phyloP scores from a whole-genome alignment of 108 stramenopile genomes.

The Chaetoceros tenuissimus region DNA sequence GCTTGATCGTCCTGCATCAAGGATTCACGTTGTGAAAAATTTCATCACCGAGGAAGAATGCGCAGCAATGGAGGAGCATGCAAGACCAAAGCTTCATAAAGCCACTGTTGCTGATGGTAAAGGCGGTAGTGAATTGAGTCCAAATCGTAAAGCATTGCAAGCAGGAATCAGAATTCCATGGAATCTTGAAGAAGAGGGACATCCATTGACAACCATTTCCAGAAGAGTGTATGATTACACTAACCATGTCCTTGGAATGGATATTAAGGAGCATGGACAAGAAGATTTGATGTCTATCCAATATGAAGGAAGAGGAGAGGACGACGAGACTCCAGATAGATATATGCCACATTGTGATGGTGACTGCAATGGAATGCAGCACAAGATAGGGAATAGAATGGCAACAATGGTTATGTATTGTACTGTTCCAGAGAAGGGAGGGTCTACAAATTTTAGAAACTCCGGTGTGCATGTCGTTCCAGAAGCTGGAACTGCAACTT shows the following conservation, averaged over 20 bases:
- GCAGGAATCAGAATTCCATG: slow-evolving; percentile 65
- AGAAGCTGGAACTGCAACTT: slow-evolving; percentile 59
- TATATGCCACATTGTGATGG: slow-evolving; percentile 94
- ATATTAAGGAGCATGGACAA: slow-evolving; percentile 66
- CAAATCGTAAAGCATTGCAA: slow-evolving; percentile 71
- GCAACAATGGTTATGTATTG: slow-evolving; percentile 95
- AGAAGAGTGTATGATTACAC: slow-evolving; percentile 72
- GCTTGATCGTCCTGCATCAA: slow-evolving; percentile 57
- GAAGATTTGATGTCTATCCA: slow-evolving; percentile 82
- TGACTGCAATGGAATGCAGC: slow-evolving; percentile 50
- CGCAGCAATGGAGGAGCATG: slow-evolving; percentile 55
- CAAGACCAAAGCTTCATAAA: slow-evolving; percentile 40
- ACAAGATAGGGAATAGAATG: slow-evolving; percentile 73
- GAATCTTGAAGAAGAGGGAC: slow-evolving; percentile 41
- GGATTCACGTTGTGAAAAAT: slow-evolving; percentile 64
- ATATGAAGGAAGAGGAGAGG: slow-evolving; percentile 63
- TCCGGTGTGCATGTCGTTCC: slow-evolving; percentile 76
- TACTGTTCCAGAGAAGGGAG: slow-evolving; percentile 65
- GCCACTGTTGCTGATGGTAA: slow-evolving; percentile 82
- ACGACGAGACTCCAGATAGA: slow-evolving; percentile 72
- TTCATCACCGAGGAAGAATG: slow-evolving; percentile 83
- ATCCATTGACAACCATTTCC: slow-evolving; percentile 52
- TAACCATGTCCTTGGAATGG: slow-evolving; percentile 64
- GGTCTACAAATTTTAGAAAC: slow-evolving; percentile 87
- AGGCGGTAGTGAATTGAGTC: slow-evolving; percentile 53